Conservation (phyloP, 306 rosid genomes). For the Dalbergia cultrata region DNA sequence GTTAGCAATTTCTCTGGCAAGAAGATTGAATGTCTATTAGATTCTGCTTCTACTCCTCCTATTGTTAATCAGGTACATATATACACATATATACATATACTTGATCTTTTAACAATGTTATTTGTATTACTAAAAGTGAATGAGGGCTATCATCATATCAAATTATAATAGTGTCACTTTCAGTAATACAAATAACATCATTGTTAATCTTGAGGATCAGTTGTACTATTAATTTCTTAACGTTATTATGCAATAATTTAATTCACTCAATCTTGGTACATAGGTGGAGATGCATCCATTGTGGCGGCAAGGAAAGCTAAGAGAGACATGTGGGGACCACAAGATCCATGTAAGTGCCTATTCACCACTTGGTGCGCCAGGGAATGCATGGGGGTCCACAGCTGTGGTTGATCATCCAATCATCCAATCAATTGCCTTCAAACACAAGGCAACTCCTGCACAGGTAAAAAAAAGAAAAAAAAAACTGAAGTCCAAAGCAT, state of each 20-base stretch:
- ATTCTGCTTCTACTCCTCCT: constrained; percentile 74
- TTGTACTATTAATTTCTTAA: not conserved
- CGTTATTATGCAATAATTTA: not conserved
- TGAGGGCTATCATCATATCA: no score
- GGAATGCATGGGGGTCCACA: constrained; percentile 91
- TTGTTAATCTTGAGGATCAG: not conserved
- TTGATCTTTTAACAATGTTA: no score
- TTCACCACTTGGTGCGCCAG: constrained; percentile 94
- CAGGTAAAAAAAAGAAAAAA: constrained; percentile 58
- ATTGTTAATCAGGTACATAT: constrained; percentile 78
- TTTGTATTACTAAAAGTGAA: no score
- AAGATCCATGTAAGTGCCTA: constrained; percentile 86
- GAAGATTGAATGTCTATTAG: constrained; percentile 64
- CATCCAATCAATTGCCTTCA: constrained; percentile 71
- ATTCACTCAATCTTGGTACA: not conserved
- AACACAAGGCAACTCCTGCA: constrained; percentile 74
- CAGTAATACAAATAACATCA: no score
- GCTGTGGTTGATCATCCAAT: constrained; percentile 69
- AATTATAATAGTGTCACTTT: no score
- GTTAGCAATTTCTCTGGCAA: constrained; percentile 90
- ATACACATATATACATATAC: not conserved
- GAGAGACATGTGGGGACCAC: constrained; percentile 70
- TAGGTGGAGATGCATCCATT: constrained; percentile 96
- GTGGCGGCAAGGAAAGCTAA: constrained; percentile 80
- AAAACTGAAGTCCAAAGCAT: not conserved